Evolutionary conservation across 305 asterid species (phyloP), one percentile per base, ranked within the genome.

Genomic region (Solanum aculeatissimum): DNA sequence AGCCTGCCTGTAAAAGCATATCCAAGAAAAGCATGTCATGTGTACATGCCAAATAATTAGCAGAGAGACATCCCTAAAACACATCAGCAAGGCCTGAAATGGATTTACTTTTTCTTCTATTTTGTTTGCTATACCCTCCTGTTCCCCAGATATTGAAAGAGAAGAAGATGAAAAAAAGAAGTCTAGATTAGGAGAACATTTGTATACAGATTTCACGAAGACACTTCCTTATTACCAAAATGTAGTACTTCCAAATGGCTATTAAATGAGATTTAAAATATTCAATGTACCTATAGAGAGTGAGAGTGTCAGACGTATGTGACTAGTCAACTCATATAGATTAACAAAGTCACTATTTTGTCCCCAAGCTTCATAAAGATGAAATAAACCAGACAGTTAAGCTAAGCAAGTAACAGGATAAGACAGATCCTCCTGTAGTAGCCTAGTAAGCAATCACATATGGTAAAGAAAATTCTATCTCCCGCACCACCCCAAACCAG

Each of bases 1-100:
- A 69, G 86, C 90, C 95, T 83, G 81, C 97, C 99, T 97, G 90
- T 86, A 90, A 89, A 80, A 86, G 32, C 70, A 85, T 27, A 83
- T 45, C 65, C 83, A 87, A 83, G 74, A n/a, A 81, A 83, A 72
- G 82, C 74, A 68, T 49, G 84, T 85, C 87, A 92, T 70, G 8
- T 74, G 80, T 1, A 54, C 25, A 79, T 80, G 82, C 81, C 85
- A 55, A 49, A 70, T 55, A 47, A 77, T 25, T 77, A 77, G 65
- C 82, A 18, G 47, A 51, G 62, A n/a, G 82, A 51, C 65, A 51
- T 51, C 47, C 82, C 47, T 29, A 29, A 74, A 77, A 53, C 65
- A 77, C 29, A 77, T 51, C 82, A 77, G 65, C 45, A 53, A 77
- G 82, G 11, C 65, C 82, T 18, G 10, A 51, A 51, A 77, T 27